These are phyloP conservation scores for Bryum argenteum DNA, from an alignment of 225 moss, liverwort and hornwort genomes.

Conservation along the genomic window DNA sequence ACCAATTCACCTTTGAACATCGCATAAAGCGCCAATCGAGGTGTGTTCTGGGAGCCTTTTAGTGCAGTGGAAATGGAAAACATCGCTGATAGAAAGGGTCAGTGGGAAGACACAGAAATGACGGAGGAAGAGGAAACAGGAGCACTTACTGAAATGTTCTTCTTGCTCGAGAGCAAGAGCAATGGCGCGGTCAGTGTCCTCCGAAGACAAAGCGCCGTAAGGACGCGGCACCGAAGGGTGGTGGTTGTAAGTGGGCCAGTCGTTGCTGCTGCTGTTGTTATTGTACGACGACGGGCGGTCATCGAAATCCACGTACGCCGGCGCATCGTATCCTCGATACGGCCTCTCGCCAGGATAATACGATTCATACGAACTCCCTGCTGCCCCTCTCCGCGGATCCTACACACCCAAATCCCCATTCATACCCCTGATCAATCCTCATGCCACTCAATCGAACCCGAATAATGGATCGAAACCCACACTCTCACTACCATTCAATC, in stretches of 20 bases:
- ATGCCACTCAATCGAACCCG: too few species aligned
- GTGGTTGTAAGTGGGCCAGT: conserved; percentile 42
- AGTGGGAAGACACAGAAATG: neutral
- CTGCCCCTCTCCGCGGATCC: conserved; percentile 14
- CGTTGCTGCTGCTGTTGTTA: conserved; percentile 22
- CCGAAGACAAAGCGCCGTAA: conserved; percentile 21
- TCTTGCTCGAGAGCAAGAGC: conserved; percentile 47
- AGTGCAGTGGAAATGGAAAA: too few species aligned
- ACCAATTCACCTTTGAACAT: too few species aligned
- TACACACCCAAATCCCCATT: neutral
- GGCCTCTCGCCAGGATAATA: conserved; percentile 26
- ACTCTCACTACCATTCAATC: too few species aligned
- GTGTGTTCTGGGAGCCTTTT: too few species aligned
- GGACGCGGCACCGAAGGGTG: conserved; percentile 26
- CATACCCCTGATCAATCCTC: neutral
- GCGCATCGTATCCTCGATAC: conserved; percentile 13
- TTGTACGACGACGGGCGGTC: conserved; percentile 18
- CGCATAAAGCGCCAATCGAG: too few species aligned
- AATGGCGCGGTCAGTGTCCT: conserved; percentile 49
- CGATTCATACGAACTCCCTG: conserved; percentile 29
- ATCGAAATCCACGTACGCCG: conserved; percentile 21
- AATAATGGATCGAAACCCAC: too few species aligned
- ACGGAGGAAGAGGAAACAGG: neutral
- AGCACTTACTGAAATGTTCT: conserved; percentile 36
- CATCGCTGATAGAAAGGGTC: too few species aligned